Evolutionary conservation across 306 rosid genomes (phyloP).

Genomic region (Gynostemma pentaphyllum): DNA sequence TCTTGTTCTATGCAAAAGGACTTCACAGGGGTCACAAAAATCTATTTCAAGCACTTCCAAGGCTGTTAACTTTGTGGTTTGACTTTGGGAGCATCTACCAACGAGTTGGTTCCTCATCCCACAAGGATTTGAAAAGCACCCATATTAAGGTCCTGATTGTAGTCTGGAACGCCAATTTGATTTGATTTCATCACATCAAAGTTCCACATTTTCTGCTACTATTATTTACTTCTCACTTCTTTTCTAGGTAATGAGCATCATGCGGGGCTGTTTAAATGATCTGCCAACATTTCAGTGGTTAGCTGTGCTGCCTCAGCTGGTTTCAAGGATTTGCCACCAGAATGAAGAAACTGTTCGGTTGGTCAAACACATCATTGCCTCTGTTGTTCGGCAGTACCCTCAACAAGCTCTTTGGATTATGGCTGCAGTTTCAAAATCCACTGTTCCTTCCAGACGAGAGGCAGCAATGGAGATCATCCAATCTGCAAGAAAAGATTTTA

Average conservation of each 20-base stretch:
- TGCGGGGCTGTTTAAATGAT: slow-evolving; percentile 83
- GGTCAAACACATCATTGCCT: slow-evolving; percentile 70
- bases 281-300: slow-evolving; percentile 90
- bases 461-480: slow-evolving; percentile 95
- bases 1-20: slow-evolving; percentile 87
- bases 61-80: slow-evolving; percentile 93
- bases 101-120: slow-evolving; percentile 41
- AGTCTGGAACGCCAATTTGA: slow-evolving; percentile 9
- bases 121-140: slow-evolving; percentile 46
- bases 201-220: slow-evolving; percentile 11
- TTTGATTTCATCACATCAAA: slow-evolving; percentile 15
- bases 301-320: slow-evolving; percentile 89
- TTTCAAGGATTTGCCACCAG: slow-evolving; percentile 97
- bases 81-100: slow-evolving; percentile 85
- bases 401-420: slow-evolving; percentile 95
- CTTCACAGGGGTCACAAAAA: slow-evolving; percentile 92
- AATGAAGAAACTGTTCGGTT: slow-evolving; percentile 70
- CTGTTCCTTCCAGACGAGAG: slow-evolving; percentile 83
- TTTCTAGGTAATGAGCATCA: slow-evolving; percentile 48
- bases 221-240: slow-evolving; percentile 8
- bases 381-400: slow-evolving; percentile 74
- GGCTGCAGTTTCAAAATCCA: slow-evolving; percentile 98
- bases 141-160: slow-evolving; percentile 40
- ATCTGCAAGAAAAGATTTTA: slow-evolving; percentile 66
- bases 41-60: slow-evolving; percentile 96